Evolutionary conservation across 2,329 filamentous ascomycete species (phyloP), one percentile per base, ranked within the genome.

Genomic region (Cladorrhinum sp.): DNA sequence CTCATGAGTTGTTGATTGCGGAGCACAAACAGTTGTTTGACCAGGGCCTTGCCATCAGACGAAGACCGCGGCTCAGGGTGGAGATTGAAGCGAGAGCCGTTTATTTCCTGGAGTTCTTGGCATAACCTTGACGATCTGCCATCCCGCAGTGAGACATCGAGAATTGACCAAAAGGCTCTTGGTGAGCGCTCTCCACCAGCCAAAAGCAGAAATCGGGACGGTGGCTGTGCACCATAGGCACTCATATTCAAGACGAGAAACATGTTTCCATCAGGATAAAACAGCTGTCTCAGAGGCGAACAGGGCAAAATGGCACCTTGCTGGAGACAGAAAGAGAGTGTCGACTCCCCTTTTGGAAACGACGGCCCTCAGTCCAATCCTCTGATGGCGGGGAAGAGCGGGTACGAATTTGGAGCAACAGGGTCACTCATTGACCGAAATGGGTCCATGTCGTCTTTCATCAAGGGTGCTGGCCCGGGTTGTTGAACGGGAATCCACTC

Each of bases 381-480:
- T 57, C 16, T 39, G 50, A 55, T 54, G 59, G 50, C 56, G 61
- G 55, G 51, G 42, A 51, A 49, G 54, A 57, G 52, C 48, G 62
- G 62, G 46, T 21, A 55, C 55, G 51, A 49, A 62, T 53, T 60
- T 60, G 64, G 59, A 57, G 58, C 59, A 61, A 51, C 36, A 59
- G 57, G 62, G 59, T 51, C 50, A 39, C n/a, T 53, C 50, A 50
- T 39, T 55, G 28, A 33, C 23, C 16, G 26, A 39, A 42, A 58
- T 42, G 55, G 58, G 39, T 42, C 53, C 36, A 9, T 48, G 21
- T 42, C 42, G 23, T 53, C 21, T 28, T 9, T 46, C 51, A 24
- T 55, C 53, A 55, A 12, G 53, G 53, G 42, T 55, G 21, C 33
- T 10, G 18, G 26, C 36, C n/a, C 39, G 54, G 54, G 59, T 53